These are phyloP conservation scores for Hymenoscyphus albidus DNA, from an alignment of 2,329 filamentous ascomycete genomes.

Conservation along the genomic window DNA sequence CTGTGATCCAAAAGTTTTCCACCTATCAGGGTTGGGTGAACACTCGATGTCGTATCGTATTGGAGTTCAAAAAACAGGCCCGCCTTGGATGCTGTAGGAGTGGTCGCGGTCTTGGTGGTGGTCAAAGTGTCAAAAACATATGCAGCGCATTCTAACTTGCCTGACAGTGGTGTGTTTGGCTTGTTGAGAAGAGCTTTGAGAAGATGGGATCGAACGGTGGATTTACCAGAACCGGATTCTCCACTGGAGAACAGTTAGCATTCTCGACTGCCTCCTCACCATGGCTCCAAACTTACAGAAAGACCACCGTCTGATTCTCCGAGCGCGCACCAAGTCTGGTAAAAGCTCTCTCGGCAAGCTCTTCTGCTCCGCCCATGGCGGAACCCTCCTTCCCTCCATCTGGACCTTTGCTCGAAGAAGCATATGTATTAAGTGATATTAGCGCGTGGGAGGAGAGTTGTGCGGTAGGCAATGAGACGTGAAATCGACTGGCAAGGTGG, in stretches of 20 bases:
- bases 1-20: conserved; percentile 93
- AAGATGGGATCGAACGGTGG: conserved; percentile 85
- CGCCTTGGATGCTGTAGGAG: conserved; percentile 90
- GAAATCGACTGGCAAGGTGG: conserved; percentile 84
- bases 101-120: conserved; percentile 94
- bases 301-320: conserved; percentile 90
- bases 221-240: conserved; percentile 95
- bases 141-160: conserved; percentile 86
- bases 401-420: conserved; percentile 77
- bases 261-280: conserved; percentile 14
- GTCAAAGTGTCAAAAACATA: conserved; percentile 96
- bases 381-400: conserved; percentile 91
- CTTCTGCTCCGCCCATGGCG: conserved; percentile 87
- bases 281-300: conserved; percentile 65
- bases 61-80: conserved; percentile 95
- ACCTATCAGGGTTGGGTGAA: conserved; percentile 84
- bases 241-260: conserved; percentile 53
- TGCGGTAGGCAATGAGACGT: conserved; percentile 84
- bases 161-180: conserved; percentile 87
- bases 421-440: conserved; percentile 92
- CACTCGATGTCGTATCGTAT: conserved; percentile 84
- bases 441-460: conserved; percentile 87
- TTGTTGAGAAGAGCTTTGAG: conserved; percentile 82
- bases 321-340: conserved; percentile 79
- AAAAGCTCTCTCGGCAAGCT: conserved; percentile 83